Conservation (phyloP, 2,329 filamentous ascomycete genomes). For the Microcyclosporella mali region DNA sequence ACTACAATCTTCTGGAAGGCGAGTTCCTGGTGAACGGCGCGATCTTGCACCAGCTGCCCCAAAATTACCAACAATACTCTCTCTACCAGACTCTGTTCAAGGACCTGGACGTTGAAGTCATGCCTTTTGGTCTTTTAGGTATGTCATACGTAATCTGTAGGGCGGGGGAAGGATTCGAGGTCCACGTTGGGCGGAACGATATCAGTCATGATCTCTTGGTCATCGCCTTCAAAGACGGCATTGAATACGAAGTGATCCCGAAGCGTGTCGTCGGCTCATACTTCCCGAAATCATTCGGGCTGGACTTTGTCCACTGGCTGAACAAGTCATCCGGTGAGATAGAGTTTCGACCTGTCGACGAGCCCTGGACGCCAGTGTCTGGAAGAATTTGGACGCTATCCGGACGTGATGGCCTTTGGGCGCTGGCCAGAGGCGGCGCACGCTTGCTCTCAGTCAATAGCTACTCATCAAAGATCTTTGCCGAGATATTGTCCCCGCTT, state of each 20-base stretch:
- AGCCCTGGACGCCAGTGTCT: slow-evolving; percentile 17
- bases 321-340: slow-evolving; percentile 42
- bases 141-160: slow-evolving; percentile 48
- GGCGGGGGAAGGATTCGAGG: slow-evolving; percentile 3
- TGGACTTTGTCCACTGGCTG: slow-evolving; percentile 56
- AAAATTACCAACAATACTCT: slow-evolving; percentile 41
- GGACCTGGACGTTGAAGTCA: slow-evolving; percentile 45
- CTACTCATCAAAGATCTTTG: slow-evolving; percentile 42
- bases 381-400: slow-evolving; percentile 12
- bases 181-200: slow-evolving; percentile 40
- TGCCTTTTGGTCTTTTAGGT: slow-evolving; percentile 46
- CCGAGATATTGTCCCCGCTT: slow-evolving; percentile 41
- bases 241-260: slow-evolving; percentile 35
- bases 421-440: slow-evolving; percentile 5
- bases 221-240: neutral
- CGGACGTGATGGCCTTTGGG: slow-evolving; percentile 29
- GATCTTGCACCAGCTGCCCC: slow-evolving; percentile 47
- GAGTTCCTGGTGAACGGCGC: slow-evolving; percentile 46
- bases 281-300: slow-evolving; percentile 47
- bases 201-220: slow-evolving; percentile 43
- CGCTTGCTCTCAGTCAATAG: slow-evolving; percentile 9
- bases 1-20: slow-evolving; percentile 45
- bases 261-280: slow-evolving; percentile 35
- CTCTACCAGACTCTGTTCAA: slow-evolving; percentile 50
- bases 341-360: slow-evolving; percentile 43